Conservation (phyloP, 306 rosid species). For the Trichosanthes truncata region DNA sequence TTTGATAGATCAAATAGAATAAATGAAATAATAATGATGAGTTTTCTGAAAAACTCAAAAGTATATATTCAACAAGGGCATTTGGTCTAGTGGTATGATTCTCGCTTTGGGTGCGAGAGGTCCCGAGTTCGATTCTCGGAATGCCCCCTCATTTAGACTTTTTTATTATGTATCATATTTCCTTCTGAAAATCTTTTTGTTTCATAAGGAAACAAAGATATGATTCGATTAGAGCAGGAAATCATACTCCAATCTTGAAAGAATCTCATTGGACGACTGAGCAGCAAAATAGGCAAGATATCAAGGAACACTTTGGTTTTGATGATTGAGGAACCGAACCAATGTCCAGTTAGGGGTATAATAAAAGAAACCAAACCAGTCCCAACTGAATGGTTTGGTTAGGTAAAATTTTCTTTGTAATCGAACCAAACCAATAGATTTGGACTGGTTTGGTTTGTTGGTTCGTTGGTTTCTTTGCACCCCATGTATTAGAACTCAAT, state of each 20-base stretch:
- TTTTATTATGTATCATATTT: neutral
- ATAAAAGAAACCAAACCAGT: too few relatives aligned
- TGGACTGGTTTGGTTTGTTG: too few relatives aligned
- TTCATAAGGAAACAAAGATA: neutral
- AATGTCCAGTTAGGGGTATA: too few relatives aligned
- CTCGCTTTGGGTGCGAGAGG: constrained; percentile 3
- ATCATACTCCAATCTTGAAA: neutral
- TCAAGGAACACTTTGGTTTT: too few relatives aligned
- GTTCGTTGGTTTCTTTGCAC: too few relatives aligned
- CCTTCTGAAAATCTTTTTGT: neutral
- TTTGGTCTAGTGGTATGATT: constrained; percentile 8
- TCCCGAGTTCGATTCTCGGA: neutral
- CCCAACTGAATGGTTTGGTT: too few relatives aligned
- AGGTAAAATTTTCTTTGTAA: too few relatives aligned
- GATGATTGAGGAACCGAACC: too few relatives aligned
- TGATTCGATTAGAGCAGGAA: neutral
- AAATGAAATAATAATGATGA: too few relatives aligned
- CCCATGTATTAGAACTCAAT: too few relatives aligned
- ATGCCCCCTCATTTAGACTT: neutral
- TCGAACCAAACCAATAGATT: too few relatives aligned
- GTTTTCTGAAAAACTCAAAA: neutral
- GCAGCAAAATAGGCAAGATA: neutral
- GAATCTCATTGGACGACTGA: neutral
- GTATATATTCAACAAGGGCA: neutral
- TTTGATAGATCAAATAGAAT: too few relatives aligned